phyloP scores from a whole-genome alignment of 1,139 yeast genomes.

The Taphrina wiesneri region DNA sequence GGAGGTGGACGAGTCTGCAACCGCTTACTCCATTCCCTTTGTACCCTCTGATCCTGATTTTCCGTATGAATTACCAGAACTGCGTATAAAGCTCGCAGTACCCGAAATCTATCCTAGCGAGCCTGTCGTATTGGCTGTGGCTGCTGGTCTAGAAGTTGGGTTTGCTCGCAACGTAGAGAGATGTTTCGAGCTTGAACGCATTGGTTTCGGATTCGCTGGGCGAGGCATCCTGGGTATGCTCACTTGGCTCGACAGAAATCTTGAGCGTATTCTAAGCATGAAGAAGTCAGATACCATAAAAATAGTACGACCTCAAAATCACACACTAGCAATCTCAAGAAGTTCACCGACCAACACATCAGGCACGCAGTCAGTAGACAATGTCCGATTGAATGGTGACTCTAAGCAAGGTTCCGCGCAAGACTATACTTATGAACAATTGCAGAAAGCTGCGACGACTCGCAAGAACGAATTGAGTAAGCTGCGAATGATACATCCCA shows the following conservation, averaged over 20 bases:
- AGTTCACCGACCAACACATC: neutral
- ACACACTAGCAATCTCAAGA: neutral
- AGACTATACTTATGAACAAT: neutral
- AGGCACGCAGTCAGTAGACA: neutral
- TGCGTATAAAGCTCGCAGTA: constrained; percentile 57
- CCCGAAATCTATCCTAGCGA: constrained; percentile 59
- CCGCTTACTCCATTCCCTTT: constrained; percentile 5
- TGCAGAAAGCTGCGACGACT: neutral
- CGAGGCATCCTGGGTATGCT: constrained; percentile 55
- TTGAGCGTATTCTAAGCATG: constrained; percentile 60
- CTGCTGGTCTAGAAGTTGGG: constrained; percentile 73
- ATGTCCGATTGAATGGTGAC: neutral
- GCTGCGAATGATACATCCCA: constrained; percentile 18
- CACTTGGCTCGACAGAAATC: constrained; percentile 57
- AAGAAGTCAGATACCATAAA: constrained; percentile 61
- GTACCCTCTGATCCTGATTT: constrained; percentile 72
- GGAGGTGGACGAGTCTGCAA: neutral
- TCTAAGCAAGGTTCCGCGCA: neutral
- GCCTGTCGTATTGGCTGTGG: constrained; percentile 47
- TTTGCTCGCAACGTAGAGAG: constrained; percentile 64
- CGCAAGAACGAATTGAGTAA: constrained; percentile 9
- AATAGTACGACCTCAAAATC: constrained; percentile 46
- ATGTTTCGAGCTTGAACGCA: constrained; percentile 54
- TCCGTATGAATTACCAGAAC: constrained; percentile 60
- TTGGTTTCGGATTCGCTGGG: constrained; percentile 17